Conservation (phyloP, 192 early-diverging fungal species). For the Anaeromyces robustus region DNA sequence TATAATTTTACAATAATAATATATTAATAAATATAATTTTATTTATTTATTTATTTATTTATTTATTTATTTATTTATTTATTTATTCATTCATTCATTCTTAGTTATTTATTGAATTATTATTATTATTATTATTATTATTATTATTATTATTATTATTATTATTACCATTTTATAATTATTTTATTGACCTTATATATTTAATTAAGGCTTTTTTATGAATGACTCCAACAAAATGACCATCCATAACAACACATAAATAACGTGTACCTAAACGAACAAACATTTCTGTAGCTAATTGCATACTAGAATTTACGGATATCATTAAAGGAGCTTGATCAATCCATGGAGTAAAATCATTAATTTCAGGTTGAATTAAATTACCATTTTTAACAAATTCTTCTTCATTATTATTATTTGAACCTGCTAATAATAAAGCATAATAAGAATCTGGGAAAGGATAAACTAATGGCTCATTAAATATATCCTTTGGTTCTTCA, state of each 20-base stretch:
- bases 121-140: no score
- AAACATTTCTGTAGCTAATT: slow-evolving; percentile 72
- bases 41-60: no score
- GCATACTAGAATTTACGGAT: slow-evolving; percentile 56
- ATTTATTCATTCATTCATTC: no score
- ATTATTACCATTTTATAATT: slow-evolving; percentile 22
- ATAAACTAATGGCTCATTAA: background rate
- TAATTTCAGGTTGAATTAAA: background rate
- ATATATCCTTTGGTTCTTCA: background rate
- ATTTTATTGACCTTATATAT: slow-evolving; percentile 53
- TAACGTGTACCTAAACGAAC: slow-evolving; percentile 67
- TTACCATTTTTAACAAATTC: slow-evolving; percentile 14
- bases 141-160: slow-evolving; percentile 4
- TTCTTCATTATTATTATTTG: slow-evolving; percentile 18
- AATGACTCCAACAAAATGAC: slow-evolving; percentile 63
- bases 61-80: background rate
- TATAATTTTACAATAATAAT: no score
- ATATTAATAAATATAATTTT: no score
- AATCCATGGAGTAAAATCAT: slow-evolving; percentile 21
- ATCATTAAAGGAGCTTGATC: slow-evolving; percentile 63
- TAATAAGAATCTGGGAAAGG: slow-evolving; percentile 3
- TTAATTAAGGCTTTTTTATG: slow-evolving; percentile 70
- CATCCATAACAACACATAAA: slow-evolving; percentile 55
- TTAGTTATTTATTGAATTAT: no score
- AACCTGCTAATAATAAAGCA: slow-evolving; percentile 35